Conservation (phyloP, 2,329 filamentous ascomycete species). For the Lasiodiplodia theobromae region DNA sequence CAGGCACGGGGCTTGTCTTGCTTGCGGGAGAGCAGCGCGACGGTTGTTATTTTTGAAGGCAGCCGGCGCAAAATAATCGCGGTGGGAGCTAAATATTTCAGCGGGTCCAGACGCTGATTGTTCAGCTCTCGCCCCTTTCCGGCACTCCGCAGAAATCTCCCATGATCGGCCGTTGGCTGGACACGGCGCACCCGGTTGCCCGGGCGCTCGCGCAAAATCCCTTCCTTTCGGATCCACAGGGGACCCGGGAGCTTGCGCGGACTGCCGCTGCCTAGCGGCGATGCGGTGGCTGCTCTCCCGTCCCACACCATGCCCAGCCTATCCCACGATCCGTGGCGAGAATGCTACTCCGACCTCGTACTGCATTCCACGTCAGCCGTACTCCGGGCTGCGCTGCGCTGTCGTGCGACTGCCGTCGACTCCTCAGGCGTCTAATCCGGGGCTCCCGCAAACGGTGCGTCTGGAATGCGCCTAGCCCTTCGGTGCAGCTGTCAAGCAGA, state of each 20-base stretch:
- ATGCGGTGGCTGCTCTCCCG: constrained; percentile 10
- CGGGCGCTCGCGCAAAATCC: constrained; percentile 2
- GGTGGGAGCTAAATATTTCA: constrained; percentile 21
- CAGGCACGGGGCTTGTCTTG: background rate
- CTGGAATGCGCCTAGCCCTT: constrained; percentile 7
- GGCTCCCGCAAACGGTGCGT: constrained; percentile 11
- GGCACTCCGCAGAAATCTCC: constrained; percentile 21
- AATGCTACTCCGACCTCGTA: background rate
- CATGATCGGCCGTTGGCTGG: constrained; percentile 16
- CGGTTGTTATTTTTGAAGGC: constrained; percentile 6
- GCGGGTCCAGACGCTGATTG: constrained; percentile 10
- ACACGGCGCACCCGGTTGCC: constrained; percentile 16
- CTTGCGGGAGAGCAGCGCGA: background rate
- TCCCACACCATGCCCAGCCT: background rate
- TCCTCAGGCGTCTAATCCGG: background rate
- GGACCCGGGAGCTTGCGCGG: constrained; percentile 22
- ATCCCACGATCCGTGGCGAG: background rate
- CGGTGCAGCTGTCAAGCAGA: background rate
- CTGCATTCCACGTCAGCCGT: constrained; percentile 9
- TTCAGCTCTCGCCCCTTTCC: constrained; percentile 20
- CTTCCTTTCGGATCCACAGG: constrained; percentile 17
- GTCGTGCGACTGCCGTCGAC: background rate
- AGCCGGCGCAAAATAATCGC: constrained; percentile 18
- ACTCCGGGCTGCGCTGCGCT: background rate
- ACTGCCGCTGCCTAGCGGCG: constrained; percentile 12